Conservation (phyloP, 306 rosid genomes). For the Pachyrhizus erosus region DNA sequence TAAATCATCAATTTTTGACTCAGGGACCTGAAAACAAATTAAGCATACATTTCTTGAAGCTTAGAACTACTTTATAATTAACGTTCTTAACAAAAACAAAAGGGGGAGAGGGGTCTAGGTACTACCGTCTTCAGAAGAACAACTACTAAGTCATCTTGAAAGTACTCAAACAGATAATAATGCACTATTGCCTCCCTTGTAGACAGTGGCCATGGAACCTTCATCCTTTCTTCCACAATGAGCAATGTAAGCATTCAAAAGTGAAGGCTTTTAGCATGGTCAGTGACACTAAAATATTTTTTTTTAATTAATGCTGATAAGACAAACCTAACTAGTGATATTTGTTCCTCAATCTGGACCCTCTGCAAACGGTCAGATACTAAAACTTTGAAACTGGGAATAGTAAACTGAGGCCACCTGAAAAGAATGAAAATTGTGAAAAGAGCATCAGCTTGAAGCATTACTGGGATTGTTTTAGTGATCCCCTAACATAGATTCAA, state of each 20-base stretch:
- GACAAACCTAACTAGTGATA: slow-evolving; percentile 85
- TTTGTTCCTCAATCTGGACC: slow-evolving; percentile 73
- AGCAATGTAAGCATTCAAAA: slow-evolving; percentile 55
- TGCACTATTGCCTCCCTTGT: slow-evolving; percentile 85
- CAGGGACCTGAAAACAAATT: slow-evolving; percentile 64
- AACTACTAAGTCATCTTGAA: slow-evolving; percentile 79
- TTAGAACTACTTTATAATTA: slow-evolving; percentile 32
- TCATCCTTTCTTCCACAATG: slow-evolving; percentile 90
- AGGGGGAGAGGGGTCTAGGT: slow-evolving; percentile 17
- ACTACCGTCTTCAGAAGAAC: slow-evolving; percentile 83
- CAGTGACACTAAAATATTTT: not conserved
- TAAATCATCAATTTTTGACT: slow-evolving; percentile 58
- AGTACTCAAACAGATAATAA: slow-evolving; percentile 83
- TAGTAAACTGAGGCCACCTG: slow-evolving; percentile 91
- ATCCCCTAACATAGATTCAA: slow-evolving; percentile 17
- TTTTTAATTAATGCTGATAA: not conserved
- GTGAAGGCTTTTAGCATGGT: slow-evolving; percentile 18
- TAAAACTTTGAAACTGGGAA: slow-evolving; percentile 80
- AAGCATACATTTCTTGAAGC: slow-evolving; percentile 22
- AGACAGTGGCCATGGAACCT: slow-evolving; percentile 93
- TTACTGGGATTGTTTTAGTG: not conserved
- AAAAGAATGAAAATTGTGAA: slow-evolving; percentile 41
- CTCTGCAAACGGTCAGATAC: slow-evolving; percentile 70
- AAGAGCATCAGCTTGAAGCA: slow-evolving; percentile 17
- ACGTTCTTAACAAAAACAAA: not conserved